Conservation (phyloP, 2,329 filamentous ascomycete genomes). For the Exophiala dermatitidis region DNA sequence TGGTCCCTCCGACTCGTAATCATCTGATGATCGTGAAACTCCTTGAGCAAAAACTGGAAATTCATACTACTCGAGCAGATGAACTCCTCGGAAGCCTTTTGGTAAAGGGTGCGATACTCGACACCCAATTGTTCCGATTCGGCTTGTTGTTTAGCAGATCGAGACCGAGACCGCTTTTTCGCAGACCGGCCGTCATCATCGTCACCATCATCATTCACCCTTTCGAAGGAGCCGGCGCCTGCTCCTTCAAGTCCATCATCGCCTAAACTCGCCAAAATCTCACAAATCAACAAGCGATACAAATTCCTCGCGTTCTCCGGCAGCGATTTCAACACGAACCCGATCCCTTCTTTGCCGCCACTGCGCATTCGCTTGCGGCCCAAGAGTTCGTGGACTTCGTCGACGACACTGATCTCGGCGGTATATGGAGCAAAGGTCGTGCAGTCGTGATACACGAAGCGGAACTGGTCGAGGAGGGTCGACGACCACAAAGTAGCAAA, state of each 20-base stretch:
- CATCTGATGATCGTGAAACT: constrained; percentile 98
- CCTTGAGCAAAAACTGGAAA: constrained; percentile 87
- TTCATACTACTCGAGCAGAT: constrained; percentile 95
- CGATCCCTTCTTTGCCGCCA: constrained; percentile 84
- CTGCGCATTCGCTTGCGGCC: constrained; percentile 71
- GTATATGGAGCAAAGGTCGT: constrained; percentile 77
- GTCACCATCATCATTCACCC: neutral
- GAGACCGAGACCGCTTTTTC: constrained; percentile 1
- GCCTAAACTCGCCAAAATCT: constrained; percentile 67
- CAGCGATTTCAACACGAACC: constrained; percentile 80
- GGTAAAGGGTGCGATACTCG: constrained; percentile 85
- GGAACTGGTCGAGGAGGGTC: constrained; percentile 70
- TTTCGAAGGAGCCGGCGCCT: neutral
- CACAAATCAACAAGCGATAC: constrained; percentile 75
- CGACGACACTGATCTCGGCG: constrained; percentile 73
- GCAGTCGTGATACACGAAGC: constrained; percentile 86
- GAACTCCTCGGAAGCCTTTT: constrained; percentile 93
- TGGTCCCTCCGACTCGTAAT: constrained; percentile 81
- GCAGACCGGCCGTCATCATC: constrained; percentile 12
- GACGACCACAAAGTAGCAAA: constrained; percentile 88
- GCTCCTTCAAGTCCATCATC: constrained; percentile 34
- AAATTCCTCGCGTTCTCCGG: constrained; percentile 87
- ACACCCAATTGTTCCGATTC: constrained; percentile 53
- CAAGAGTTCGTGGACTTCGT: constrained; percentile 81
- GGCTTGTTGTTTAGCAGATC: neutral